phyloP scores from a whole-genome alignment of 1,284 basidiomycete species.

The Gomphus bonarii region DNA sequence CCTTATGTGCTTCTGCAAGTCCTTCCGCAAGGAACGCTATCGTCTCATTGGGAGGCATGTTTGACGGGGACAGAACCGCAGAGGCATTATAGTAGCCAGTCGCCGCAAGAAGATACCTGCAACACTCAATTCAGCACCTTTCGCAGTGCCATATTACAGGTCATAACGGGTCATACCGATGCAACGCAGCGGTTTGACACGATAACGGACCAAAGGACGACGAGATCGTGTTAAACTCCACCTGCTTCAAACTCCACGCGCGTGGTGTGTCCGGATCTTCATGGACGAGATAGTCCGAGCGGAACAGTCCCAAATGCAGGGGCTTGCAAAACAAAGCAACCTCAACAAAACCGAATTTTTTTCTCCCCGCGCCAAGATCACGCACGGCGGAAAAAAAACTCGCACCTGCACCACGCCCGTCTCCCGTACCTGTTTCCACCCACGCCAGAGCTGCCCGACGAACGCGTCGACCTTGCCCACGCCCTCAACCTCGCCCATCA shows the following conservation, averaged over 20 bases:
- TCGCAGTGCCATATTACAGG: background rate
- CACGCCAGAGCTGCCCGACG: conserved; percentile 75
- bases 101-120: conserved; percentile 55
- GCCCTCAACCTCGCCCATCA: conserved; percentile 70
- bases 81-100: conserved; percentile 60
- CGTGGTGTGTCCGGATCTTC: conserved; percentile 28
- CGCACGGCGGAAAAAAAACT: too few species aligned
- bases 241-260: conserved; percentile 70
- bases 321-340: conserved; percentile 35
- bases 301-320: conserved; percentile 85
- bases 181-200: conserved; percentile 63
- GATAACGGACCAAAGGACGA: conserved; percentile 84
- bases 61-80: conserved; percentile 40
- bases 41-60: conserved; percentile 71
- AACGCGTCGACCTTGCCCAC: conserved; percentile 84
- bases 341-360: background rate
- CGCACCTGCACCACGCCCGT: conserved; percentile 41
- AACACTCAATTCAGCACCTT: background rate
- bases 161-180: conserved; percentile 66
- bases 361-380: too few species aligned
- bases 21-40: conserved; percentile 65
- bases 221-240: conserved; percentile 98
- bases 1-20: conserved; percentile 69
- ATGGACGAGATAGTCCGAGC: conserved; percentile 95
- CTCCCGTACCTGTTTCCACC: conserved; percentile 71